Evolutionary conservation across 176 grass and related monocot genomes (phyloP).

Genomic region (Bromus sterilis): DNA sequence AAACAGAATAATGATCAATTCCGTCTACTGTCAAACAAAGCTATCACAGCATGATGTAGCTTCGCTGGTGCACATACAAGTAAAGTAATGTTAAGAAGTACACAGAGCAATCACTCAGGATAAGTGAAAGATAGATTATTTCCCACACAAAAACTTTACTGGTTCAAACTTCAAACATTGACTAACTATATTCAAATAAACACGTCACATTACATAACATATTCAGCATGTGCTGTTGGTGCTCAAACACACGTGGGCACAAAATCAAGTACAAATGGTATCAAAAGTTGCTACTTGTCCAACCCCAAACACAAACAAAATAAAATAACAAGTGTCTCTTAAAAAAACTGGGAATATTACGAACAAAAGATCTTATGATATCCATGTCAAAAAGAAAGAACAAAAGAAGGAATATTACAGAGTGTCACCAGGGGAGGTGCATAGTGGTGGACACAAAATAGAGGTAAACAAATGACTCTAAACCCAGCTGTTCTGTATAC

Average conservation of each 20-base stretch:
- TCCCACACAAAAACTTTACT: background rate
- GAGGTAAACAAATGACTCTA: background rate
- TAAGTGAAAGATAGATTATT: background rate
- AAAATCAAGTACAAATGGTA: background rate
- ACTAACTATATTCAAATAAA: background rate
- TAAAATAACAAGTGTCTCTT: background rate
- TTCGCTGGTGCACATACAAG: background rate
- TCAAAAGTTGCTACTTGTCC: background rate
- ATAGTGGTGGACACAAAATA: background rate
- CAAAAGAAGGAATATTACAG: background rate
- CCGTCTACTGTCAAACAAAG: background rate
- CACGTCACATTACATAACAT: background rate
- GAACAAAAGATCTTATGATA: background rate
- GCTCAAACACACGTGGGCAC: background rate
- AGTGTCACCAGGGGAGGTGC: background rate
- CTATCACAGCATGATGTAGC: background rate
- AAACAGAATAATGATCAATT: background rate
- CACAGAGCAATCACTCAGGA: background rate
- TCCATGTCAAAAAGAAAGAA: background rate
- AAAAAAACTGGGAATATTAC: no score
- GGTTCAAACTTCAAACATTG: background rate
- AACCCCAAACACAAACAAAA: background rate
- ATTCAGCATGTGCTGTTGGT: background rate
- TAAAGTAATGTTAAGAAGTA: background rate
- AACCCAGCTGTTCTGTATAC: background rate